phyloP scores from a whole-genome alignment of 805 yeast genomes.

The Yarrowia phangngaensis region DNA sequence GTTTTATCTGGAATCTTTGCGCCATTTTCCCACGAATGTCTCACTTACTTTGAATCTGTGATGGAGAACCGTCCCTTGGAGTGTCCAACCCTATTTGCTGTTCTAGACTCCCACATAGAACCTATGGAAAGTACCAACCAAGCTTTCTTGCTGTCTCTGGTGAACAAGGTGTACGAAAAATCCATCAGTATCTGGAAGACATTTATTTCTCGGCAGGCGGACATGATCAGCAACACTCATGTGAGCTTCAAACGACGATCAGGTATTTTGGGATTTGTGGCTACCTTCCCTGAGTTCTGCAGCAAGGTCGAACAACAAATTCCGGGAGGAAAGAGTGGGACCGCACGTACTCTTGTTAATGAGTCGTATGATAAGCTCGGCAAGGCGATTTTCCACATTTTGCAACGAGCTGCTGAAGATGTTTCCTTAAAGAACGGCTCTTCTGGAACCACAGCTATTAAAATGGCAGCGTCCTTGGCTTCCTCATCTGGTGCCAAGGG shows the following conservation, averaged over 20 bases:
- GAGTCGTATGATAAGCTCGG: conserved; percentile 38
- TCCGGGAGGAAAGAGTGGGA: conserved; percentile 29
- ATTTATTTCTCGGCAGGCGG: conserved; percentile 53
- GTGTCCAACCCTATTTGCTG: conserved; percentile 44
- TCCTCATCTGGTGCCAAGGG: conserved; percentile 10
- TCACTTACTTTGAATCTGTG: conserved; percentile 38
- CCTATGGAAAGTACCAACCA: conserved; percentile 48
- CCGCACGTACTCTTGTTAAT: conserved; percentile 33
- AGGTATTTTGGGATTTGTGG: conserved; percentile 46
- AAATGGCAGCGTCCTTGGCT: conserved; percentile 17
- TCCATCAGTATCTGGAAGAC: conserved; percentile 55
- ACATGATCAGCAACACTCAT: conserved; percentile 43
- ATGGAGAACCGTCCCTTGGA: conserved; percentile 44
- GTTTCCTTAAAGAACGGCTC: conserved; percentile 9
- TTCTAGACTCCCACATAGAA: conserved; percentile 43
- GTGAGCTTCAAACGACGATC: conserved; percentile 41
- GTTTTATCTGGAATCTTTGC: conserved; percentile 49
- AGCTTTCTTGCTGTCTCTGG: conserved; percentile 55
- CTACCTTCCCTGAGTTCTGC: conserved; percentile 49
- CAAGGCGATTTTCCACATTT: conserved; percentile 37
- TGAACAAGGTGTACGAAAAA: conserved; percentile 52
- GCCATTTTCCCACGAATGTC: conserved; percentile 37
- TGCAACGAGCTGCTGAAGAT: conserved; percentile 36
- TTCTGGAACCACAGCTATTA: conserved; percentile 10
- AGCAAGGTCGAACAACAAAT: conserved; percentile 40